phyloP scores from a whole-genome alignment of 495 filamentous ascomycete genomes.

The Tuber borchii region DNA sequence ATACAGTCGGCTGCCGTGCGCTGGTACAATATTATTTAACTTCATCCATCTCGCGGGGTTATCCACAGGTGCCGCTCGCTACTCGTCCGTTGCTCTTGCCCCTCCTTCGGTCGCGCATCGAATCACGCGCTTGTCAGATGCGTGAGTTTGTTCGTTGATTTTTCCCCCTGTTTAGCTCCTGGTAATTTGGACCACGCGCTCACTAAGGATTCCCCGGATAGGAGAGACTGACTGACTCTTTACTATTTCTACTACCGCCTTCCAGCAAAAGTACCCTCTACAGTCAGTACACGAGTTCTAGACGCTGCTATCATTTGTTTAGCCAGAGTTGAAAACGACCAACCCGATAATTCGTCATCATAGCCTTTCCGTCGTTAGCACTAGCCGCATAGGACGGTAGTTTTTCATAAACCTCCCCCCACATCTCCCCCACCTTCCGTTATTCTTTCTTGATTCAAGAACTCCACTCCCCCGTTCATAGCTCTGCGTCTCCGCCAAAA shows the following conservation, averaged over 20 bases:
- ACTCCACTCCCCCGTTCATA: background rate
- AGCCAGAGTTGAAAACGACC: background rate
- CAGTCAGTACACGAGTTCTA: background rate
- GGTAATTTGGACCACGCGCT: background rate
- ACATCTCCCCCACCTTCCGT: constrained; percentile 11
- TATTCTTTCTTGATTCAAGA: constrained; percentile 7
- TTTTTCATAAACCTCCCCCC: constrained; percentile 7
- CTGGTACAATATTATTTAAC: background rate
- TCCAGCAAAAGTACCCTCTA: background rate
- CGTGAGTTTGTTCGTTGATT: background rate
- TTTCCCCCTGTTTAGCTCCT: background rate
- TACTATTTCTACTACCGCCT: background rate
- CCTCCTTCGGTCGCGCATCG: constrained; percentile 9
- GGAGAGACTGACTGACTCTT: background rate
- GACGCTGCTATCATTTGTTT: background rate
- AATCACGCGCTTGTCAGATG: constrained; percentile 16
- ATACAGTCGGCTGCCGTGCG: constrained; percentile 1
- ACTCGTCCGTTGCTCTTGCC: constrained; percentile 10
- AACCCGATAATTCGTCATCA: constrained; percentile 9
- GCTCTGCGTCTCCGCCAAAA: constrained; percentile 10
- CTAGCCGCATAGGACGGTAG: background rate
- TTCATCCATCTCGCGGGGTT: constrained; percentile 12
- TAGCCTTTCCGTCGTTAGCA: constrained; percentile 3
- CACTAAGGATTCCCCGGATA: background rate
- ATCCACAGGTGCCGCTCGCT: constrained; percentile 16